These are phyloP conservation scores for Fusarium tanahbumbuense DNA, from an alignment of 2,329 filamentous ascomycete genomes.

Conservation along the genomic window DNA sequence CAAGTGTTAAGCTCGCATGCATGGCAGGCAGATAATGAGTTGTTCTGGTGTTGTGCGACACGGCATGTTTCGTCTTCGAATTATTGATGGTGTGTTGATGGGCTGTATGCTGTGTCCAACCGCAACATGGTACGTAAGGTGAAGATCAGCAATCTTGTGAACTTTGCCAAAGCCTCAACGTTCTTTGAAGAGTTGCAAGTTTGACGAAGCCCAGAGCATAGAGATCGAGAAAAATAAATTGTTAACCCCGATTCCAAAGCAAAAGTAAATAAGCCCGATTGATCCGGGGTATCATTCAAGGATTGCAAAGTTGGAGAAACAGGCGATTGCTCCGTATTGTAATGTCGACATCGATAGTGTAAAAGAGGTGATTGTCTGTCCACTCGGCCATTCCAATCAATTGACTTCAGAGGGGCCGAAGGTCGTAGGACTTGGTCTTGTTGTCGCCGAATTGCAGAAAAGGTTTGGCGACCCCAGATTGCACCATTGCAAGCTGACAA, in stretches of 20 bases:
- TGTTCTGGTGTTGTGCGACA: slow-evolving; percentile 39
- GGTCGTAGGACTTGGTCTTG: slow-evolving; percentile 1
- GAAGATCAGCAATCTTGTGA: slow-evolving; percentile 22
- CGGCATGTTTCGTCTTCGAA: slow-evolving; percentile 16
- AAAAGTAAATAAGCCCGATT: slow-evolving; percentile 9
- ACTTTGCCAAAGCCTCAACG: slow-evolving; percentile 7
- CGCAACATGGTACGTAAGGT: slow-evolving; percentile 30
- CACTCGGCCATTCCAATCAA: slow-evolving; percentile 13
- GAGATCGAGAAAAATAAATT: background rate
- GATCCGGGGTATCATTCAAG: slow-evolving; percentile 11
- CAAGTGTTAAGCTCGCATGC: slow-evolving; percentile 24
- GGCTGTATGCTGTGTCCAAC: slow-evolving; percentile 9
- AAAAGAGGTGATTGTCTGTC: slow-evolving; percentile 41
- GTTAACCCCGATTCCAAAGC: background rate
- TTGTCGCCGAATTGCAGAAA: slow-evolving; percentile 31
- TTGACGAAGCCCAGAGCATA: slow-evolving; percentile 17
- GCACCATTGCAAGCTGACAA: slow-evolving; percentile 48
- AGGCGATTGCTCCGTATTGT: slow-evolving; percentile 35
- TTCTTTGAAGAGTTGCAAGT: slow-evolving; percentile 3
- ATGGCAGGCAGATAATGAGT: slow-evolving; percentile 44
- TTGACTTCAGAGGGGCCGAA: background rate
- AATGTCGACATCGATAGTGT: slow-evolving; percentile 45
- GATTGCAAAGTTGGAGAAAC: background rate
- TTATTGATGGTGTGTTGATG: slow-evolving; percentile 30
- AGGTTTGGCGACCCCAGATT: slow-evolving; percentile 44